Evolutionary conservation across 495 filamentous ascomycete species (phyloP).

Genomic region (Aspergillus nanangensis): DNA sequence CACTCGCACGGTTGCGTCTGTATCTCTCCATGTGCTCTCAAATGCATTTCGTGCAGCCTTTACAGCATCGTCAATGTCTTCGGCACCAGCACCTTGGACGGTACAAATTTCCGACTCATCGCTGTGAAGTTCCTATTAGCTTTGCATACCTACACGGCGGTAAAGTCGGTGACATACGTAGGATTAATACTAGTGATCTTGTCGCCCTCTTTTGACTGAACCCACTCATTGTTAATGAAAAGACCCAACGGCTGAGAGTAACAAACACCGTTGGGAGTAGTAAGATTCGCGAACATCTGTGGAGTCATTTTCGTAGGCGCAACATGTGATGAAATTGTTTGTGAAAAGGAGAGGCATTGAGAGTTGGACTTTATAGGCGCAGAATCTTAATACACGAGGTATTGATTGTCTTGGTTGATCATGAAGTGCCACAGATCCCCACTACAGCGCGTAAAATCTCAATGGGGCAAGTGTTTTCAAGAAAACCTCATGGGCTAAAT

Average conservation of each 20-base stretch:
- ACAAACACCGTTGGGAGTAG: constrained; percentile 76
- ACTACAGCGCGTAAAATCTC: too few species aligned
- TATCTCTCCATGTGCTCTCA: background rate
- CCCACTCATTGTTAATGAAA: constrained; percentile 94
- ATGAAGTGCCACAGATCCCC: too few species aligned
- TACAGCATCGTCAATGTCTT: background rate
- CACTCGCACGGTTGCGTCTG: constrained; percentile 58
- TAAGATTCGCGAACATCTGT: too few species aligned
- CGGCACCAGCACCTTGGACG: constrained; percentile 73
- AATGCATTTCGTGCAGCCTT: background rate
- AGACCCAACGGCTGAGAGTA: constrained; percentile 74
- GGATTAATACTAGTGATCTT: constrained; percentile 79
- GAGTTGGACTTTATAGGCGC: too few species aligned
- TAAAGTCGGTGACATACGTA: constrained; percentile 67
- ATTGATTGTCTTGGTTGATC: too few species aligned
- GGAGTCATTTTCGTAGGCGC: too few species aligned
- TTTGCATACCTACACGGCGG: constrained; percentile 37
- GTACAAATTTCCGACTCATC: constrained; percentile 77
- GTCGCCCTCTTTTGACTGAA: constrained; percentile 64
- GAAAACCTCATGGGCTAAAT: too few species aligned
- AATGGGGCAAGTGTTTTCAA: too few species aligned
- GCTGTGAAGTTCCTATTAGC: constrained; percentile 9
- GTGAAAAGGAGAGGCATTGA: too few species aligned
- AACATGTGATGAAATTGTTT: too few species aligned
- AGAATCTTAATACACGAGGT: too few species aligned